A percentile compares a stretch with the other conserved stretches of the same genome.
These are phyloP conservation scores for Zasmidium citrigriseum DNA, from an alignment of 2,329 filamentous ascomycete species.

Conservation along the genomic window DNA sequence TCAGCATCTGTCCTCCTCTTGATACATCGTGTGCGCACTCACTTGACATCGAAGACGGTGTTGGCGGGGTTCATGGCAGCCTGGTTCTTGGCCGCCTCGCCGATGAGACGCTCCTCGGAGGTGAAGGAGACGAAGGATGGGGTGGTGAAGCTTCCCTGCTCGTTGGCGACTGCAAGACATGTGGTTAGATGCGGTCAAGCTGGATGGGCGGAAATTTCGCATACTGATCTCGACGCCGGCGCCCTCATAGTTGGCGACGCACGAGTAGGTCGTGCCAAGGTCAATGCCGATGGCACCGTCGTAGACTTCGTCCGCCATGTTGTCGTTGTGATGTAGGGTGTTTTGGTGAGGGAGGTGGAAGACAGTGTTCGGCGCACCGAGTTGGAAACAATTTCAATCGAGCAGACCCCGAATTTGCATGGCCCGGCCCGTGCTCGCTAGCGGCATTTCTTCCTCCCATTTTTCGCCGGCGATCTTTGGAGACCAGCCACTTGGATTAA, in stretches of 20 bases:
- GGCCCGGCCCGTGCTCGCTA: too few relatives aligned
- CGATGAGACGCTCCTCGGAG: slow-evolving; percentile 96
- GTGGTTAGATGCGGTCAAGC: slow-evolving; percentile 12
- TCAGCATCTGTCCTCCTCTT: slow-evolving; percentile 32
- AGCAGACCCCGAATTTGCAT: too few relatives aligned
- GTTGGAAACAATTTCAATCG: too few relatives aligned
- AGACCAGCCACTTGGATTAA: too few relatives aligned
- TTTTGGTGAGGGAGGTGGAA: slow-evolving; percentile 1
- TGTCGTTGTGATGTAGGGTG: slow-evolving; percentile 36
- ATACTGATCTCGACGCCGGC: slow-evolving; percentile 98
- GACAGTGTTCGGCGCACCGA: too few relatives aligned
- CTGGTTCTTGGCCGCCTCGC: slow-evolving; percentile 99
- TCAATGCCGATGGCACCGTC: slow-evolving; percentile 99
- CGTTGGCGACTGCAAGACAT: slow-evolving; percentile 72
- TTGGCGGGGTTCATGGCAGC: slow-evolving; percentile 98
- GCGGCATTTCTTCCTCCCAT: too few relatives aligned
- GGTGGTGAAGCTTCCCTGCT: slow-evolving; percentile 98
- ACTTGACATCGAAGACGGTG: slow-evolving; percentile 98
- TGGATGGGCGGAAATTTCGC: slow-evolving; percentile 35
- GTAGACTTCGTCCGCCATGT: slow-evolving; percentile 97
- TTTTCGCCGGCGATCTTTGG: too few relatives aligned
- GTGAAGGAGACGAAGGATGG: slow-evolving; percentile 99
- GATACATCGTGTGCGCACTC: slow-evolving; percentile 19
- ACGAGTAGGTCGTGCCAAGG: slow-evolving; percentile 99
- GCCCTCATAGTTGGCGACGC: slow-evolving; percentile 98